Evolutionary conservation across 2,329 filamentous ascomycete species (phyloP).

Genomic region (Coccinonectria pachysandricola): DNA sequence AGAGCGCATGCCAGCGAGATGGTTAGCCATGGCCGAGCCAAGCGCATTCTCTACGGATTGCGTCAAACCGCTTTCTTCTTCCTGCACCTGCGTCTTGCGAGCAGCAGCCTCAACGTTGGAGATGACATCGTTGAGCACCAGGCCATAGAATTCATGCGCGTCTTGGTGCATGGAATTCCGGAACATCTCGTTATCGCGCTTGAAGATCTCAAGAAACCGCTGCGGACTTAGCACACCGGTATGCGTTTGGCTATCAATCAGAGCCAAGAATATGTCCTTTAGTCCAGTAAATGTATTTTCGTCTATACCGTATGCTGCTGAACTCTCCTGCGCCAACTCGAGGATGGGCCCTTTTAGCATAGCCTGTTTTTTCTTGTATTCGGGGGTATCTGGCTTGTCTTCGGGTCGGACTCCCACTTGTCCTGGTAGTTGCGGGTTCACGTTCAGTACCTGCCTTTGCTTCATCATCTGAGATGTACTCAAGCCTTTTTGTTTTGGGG

Average conservation of each 20-base stretch:
- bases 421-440: conserved; percentile 44
- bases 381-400: conserved; percentile 87
- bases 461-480: conserved; percentile 45
- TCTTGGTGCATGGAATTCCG: conserved; percentile 96
- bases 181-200: conserved; percentile 94
- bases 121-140: conserved; percentile 93
- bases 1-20: conserved; percentile 37
- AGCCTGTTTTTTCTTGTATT: conserved; percentile 96
- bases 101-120: conserved; percentile 87
- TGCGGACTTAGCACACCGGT: conserved; percentile 88
- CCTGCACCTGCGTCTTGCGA: conserved; percentile 41
- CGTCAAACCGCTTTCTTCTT: conserved; percentile 32
- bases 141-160: conserved; percentile 91
- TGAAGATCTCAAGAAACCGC: conserved; percentile 87
- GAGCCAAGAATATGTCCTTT: conserved; percentile 90
- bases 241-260: conserved; percentile 70
- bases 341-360: conserved; percentile 80
- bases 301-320: conserved; percentile 76
- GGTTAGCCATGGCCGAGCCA: conserved; percentile 24
- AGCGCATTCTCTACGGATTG: conserved; percentile 38
- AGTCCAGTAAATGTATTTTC: conserved; percentile 90
- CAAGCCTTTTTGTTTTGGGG: conserved; percentile 42
- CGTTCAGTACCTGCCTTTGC: conserved; percentile 44
- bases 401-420: conserved; percentile 58
- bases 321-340: conserved; percentile 73